A percentile compares a stretch with the other conserved stretches of the same genome.
phyloP scores from a whole-genome alignment of 2,329 filamentous ascomycete genomes.

The Cryphonectria japonica region DNA sequence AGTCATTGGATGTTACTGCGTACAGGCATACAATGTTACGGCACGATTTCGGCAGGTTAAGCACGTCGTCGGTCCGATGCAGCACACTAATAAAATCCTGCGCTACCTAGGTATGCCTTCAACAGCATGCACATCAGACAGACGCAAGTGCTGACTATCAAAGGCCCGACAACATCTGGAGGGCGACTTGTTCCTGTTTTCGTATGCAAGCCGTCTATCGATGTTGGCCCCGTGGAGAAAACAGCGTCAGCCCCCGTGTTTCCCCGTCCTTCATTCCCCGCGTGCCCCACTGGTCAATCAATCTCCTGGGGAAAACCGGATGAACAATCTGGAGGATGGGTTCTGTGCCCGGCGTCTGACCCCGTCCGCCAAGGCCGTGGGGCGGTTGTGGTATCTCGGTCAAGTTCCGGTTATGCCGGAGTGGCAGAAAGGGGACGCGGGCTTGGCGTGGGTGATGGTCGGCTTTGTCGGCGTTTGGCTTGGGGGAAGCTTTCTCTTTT shows the following conservation, averaged over 20 bases:
- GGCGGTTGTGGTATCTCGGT: neutral
- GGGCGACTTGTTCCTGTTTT: neutral
- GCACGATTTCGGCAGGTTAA: neutral
- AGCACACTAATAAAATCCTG: neutral
- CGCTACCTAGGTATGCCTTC: neutral
- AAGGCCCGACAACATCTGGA: neutral
- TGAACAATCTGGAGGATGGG: conserved; percentile 1
- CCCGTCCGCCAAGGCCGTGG: conserved; percentile 11
- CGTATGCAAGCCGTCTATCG: neutral
- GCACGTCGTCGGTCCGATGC: neutral
- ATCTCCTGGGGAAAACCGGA: neutral
- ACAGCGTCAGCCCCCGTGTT: neutral
- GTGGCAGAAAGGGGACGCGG: neutral
- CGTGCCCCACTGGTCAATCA: neutral
- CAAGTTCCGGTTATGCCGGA: conserved; percentile 4
- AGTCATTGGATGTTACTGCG: neutral
- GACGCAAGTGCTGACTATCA: neutral
- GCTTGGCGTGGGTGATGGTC: neutral
- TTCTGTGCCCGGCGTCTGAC: neutral
- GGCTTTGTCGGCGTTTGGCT: neutral
- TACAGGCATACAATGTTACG: neutral
- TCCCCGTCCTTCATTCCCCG: conserved; percentile 1
- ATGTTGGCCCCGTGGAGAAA: neutral
- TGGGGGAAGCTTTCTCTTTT: too few relatives aligned
- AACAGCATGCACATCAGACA: neutral